Conservation (phyloP, 2,329 filamentous ascomycete genomes). For the Fusarium sp. region DNA sequence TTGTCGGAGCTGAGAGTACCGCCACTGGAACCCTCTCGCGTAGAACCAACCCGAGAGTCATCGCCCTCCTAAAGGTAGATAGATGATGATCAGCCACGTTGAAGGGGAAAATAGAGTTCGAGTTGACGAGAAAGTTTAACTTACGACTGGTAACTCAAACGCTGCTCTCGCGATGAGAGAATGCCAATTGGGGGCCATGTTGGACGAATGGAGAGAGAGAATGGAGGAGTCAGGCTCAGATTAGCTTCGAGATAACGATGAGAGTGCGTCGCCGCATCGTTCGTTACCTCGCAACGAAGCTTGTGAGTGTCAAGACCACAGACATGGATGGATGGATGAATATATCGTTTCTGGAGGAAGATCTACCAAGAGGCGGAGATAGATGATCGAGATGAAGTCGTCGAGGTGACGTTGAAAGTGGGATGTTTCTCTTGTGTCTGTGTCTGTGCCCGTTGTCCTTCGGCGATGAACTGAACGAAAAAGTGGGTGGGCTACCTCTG, state of each 20-base stretch:
- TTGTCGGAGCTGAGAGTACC: conserved; percentile 49
- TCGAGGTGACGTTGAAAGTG: conserved; percentile 22
- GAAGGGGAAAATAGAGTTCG: background rate
- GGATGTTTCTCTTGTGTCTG: conserved; percentile 11
- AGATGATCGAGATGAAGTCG: conserved; percentile 6
- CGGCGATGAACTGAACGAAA: background rate
- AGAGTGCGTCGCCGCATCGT: conserved; percentile 21
- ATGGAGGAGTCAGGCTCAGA: background rate
- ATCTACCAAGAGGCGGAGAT: background rate
- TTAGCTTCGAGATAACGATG: background rate
- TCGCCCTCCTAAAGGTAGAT: conserved; percentile 18
- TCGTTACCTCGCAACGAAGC: conserved; percentile 19
- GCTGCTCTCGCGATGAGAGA: conserved; percentile 19
- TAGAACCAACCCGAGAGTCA: conserved; percentile 50
- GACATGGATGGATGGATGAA: conserved; percentile 22
- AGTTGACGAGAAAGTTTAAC: background rate
- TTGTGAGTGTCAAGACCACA: background rate
- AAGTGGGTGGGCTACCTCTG: conserved; percentile 12
- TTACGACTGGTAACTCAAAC: conserved; percentile 25
- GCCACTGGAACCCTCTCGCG: conserved; percentile 45
- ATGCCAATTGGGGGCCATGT: conserved; percentile 23
- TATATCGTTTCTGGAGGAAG: background rate
- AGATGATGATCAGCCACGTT: background rate
- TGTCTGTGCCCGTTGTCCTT: background rate
- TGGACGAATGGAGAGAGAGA: background rate